Base-by-base conservation (phyloP, 2,329 filamentous ascomycete species). In the Fusarium sp. region DNA sequence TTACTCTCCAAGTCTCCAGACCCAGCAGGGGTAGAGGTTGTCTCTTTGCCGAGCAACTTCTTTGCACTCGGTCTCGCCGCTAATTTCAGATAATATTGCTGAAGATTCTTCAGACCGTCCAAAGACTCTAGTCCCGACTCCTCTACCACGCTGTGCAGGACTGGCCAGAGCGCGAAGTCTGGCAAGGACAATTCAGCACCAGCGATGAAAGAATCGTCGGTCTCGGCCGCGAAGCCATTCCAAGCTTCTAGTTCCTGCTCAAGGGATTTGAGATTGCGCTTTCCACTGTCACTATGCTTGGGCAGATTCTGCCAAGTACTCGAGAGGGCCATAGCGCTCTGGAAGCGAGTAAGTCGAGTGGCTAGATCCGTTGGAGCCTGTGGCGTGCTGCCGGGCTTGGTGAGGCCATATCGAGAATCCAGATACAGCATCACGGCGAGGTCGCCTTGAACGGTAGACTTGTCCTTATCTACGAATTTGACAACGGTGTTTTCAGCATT, bases 341-440 rank as follows among this genome's bases (percentile, higher is more conserved):
- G 78, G 62, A 86, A 79, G 35, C 78, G 73, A 4, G 73, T 78
- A 51, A 77, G 76, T 42, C 72, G 69, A 46, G 63, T 70, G 1
- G 78, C 81, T 5, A 80, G 68, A 15, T 77, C 72, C 6, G 66
- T 24, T 6, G 69, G 64, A 1, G 70, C 45, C 10, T 63, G 52
- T 4, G 72, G 65, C 7, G 59, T 51, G 46, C 72, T 65, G 3
- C 61, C 69, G 35, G 66, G 47, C 47, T 71, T 73, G n/a, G 67
- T 63, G 1, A 62, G 56, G 2, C 79, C 79, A 58, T 87, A 80
- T 11, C 80, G 75, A 3, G 83, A 78, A 57, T 91, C 84, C 1
- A 91, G 77, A 57, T 91, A 88, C 9, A 85, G 71, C 78, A 88
- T 78, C 55, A 88, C 83, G 31, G 80, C 81, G 2, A 81, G 48